Evolutionary conservation across 768 basidiomycete genomes (phyloP).

Genomic region (Pleurotus pulmonarius): DNA sequence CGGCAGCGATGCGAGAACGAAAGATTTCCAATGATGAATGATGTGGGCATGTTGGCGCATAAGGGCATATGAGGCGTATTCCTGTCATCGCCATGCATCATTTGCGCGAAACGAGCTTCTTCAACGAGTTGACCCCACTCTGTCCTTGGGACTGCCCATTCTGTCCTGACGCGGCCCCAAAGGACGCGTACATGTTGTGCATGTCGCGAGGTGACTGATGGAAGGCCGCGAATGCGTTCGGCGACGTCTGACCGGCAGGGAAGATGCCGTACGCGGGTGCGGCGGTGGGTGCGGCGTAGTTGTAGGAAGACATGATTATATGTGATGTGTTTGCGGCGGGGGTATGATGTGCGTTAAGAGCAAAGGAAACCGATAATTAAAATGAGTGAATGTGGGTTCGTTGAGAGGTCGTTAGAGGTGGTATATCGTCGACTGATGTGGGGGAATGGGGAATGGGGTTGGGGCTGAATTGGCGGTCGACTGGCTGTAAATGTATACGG

Average conservation of each 20-base stretch:
- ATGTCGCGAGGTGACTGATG: constrained; percentile 60
- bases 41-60: too few relatives aligned
- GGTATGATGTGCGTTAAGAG: constrained; percentile 8
- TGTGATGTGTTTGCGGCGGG: constrained; percentile 8
- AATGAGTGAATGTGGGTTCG: constrained; percentile 5
- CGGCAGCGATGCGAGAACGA: constrained; percentile 1
- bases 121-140: constrained; percentile 20
- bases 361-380: neutral
- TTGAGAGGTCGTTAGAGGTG: constrained; percentile 5
- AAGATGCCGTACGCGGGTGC: constrained; percentile 61
- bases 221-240: constrained; percentile 53
- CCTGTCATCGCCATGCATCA: constrained; percentile 9
- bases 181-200: constrained; percentile 56
- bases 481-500: neutral
- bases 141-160: constrained; percentile 19
- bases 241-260: constrained; percentile 49
- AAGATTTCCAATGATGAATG: constrained; percentile 13
- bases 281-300: constrained; percentile 37
- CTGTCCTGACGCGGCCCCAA: constrained; percentile 24
- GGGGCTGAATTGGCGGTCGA: neutral
- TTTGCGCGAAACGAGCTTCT: constrained; percentile 30
- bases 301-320: constrained; percentile 44
- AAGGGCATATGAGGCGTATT: too few relatives aligned
- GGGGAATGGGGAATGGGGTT: neutral
- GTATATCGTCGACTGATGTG: neutral